Evolutionary conservation across 2,329 filamentous ascomycete species (phyloP).

Genomic region (Aspergillus tanneri): DNA sequence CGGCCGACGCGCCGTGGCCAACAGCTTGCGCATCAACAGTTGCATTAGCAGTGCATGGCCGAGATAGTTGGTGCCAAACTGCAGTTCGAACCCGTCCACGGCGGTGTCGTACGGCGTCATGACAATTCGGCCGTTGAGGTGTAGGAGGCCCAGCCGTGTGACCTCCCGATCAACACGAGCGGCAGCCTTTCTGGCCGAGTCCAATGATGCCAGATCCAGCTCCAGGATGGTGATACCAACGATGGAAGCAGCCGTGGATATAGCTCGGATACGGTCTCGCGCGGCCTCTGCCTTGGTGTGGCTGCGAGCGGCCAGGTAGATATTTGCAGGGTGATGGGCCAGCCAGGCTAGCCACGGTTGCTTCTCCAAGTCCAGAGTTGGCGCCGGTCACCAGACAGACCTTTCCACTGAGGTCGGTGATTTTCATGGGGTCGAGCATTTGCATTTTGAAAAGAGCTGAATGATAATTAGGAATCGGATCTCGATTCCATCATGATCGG

Average conservation of each 20-base stretch:
- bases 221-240: background rate
- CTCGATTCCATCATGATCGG: too few relatives aligned
- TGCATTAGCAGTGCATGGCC: background rate
- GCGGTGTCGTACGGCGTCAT: background rate
- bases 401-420: background rate
- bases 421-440: background rate
- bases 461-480: background rate
- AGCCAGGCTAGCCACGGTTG: background rate
- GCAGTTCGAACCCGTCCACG: background rate
- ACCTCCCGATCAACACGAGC: background rate
- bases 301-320: background rate
- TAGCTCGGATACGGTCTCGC: background rate
- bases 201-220: background rate
- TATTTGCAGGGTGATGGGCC: background rate
- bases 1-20: background rate
- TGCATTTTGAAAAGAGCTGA: background rate
- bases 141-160: background rate
- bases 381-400: background rate
- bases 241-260: background rate
- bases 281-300: background rate
- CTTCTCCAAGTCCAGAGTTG: background rate
- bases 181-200: background rate
- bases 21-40: background rate
- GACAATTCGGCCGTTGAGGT: background rate
- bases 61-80: background rate